These are phyloP conservation scores for Hypoxylon fragiforme DNA, from an alignment of 495 filamentous ascomycete species.

Conservation along the genomic window DNA sequence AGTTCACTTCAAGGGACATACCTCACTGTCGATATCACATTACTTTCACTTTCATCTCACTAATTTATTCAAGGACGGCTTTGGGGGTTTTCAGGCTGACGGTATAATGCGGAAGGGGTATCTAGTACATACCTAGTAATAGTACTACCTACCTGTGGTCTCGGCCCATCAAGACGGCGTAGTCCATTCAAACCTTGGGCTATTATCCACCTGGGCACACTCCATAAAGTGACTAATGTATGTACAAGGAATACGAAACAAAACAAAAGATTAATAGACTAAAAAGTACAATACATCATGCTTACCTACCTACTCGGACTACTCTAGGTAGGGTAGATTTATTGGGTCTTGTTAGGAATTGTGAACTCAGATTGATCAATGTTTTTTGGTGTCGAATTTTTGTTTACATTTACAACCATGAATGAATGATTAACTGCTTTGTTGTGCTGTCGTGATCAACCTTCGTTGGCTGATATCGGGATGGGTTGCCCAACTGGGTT, in stretches of 20 bases:
- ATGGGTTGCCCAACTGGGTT: slow-evolving; percentile 15
- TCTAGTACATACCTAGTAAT: too few relatives aligned
- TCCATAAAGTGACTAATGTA: background rate
- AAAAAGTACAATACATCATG: too few relatives aligned
- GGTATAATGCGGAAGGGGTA: slow-evolving; percentile 13
- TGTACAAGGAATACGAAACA: slow-evolving; percentile 12
- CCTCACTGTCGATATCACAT: slow-evolving; percentile 7
- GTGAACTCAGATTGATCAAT: background rate
- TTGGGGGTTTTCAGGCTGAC: slow-evolving; percentile 1
- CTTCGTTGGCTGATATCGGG: background rate
- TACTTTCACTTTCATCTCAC: slow-evolving; percentile 8
- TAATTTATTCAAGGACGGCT: slow-evolving; percentile 1
- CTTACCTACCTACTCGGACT: too few relatives aligned
- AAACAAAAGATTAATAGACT: slow-evolving; percentile 2
- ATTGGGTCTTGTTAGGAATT: too few relatives aligned
- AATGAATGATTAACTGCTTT: too few relatives aligned
- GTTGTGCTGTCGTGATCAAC: background rate
- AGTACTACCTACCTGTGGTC: background rate
- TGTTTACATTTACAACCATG: too few relatives aligned
- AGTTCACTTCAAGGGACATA: slow-evolving; percentile 9
- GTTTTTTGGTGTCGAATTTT: too few relatives aligned
- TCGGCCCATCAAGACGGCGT: background rate
- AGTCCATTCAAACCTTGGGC: background rate
- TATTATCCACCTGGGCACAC: background rate
- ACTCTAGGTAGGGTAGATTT: too few relatives aligned